Percentiles rank a stretch among this genome's conserved stretches.
Conservation (phyloP, 2,329 filamentous ascomycete genomes). For the Fusarium tjaetaba region DNA sequence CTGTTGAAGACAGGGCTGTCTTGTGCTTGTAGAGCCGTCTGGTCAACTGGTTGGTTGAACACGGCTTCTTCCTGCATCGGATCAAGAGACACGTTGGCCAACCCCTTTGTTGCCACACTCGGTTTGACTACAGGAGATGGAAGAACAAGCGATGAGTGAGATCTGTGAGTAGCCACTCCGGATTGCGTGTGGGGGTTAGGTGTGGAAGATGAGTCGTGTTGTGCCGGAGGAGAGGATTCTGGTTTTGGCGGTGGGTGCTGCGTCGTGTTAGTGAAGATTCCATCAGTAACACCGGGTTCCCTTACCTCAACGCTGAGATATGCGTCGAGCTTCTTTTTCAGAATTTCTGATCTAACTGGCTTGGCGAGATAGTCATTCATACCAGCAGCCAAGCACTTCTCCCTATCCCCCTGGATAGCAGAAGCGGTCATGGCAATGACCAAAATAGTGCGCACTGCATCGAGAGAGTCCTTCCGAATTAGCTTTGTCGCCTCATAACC, state of each 20-base stretch:
- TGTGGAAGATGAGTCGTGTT: not conserved
- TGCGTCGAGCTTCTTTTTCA: slow-evolving; percentile 81
- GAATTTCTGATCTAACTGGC: slow-evolving; percentile 86
- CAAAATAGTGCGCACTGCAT: slow-evolving; percentile 82
- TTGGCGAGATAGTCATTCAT: slow-evolving; percentile 99
- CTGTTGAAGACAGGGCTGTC: slow-evolving; percentile 43
- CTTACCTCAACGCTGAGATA: slow-evolving; percentile 58
- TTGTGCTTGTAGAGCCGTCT: slow-evolving; percentile 37
- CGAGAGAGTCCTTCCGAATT: slow-evolving; percentile 79
- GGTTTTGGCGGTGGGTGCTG: slow-evolving; percentile 23
- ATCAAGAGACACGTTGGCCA: slow-evolving; percentile 33
- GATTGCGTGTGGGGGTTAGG: slow-evolving; percentile 18
- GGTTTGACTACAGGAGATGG: slow-evolving; percentile 10
- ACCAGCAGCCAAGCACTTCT: slow-evolving; percentile 93
- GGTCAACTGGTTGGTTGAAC: slow-evolving; percentile 47
- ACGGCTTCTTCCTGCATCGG: slow-evolving; percentile 48
- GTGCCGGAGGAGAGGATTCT: slow-evolving; percentile 9
- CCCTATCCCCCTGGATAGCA: slow-evolving; percentile 91
- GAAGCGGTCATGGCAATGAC: slow-evolving; percentile 98
- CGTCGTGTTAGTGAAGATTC: slow-evolving; percentile 15
- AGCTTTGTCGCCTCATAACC: slow-evolving; percentile 91
- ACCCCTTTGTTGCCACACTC: not conserved
- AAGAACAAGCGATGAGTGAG: slow-evolving; percentile 15
- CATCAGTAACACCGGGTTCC: not conserved
- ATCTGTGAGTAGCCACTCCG: slow-evolving; percentile 4